These are phyloP conservation scores for Paraphoma chrysanthemicola DNA, from an alignment of 2,329 filamentous ascomycete species.

Conservation along the genomic window DNA sequence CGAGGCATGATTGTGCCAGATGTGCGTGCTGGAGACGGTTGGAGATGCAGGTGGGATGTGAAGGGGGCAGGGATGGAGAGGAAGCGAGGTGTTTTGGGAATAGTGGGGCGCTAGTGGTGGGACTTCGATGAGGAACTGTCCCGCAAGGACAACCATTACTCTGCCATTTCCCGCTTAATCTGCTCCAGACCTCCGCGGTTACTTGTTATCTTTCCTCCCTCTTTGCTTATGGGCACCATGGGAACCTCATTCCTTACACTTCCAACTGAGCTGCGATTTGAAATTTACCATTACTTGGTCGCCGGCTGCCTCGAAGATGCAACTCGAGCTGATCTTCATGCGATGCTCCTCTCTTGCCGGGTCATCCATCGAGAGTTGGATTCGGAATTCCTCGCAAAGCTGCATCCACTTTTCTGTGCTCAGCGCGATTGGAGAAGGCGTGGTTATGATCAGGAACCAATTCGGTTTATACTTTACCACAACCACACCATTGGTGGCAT, in stretches of 20 bases:
- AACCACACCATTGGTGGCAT: no score
- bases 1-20: slow-evolving; percentile 46
- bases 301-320: background rate
- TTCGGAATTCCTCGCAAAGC: background rate
- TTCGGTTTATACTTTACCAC: background rate
- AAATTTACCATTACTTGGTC: slow-evolving; percentile 1
- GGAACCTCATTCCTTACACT: background rate
- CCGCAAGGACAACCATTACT: background rate
- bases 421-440: background rate
- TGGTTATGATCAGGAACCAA: background rate
- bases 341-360: background rate
- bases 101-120: background rate
- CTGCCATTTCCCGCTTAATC: background rate
- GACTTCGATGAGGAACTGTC: background rate
- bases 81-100: background rate
- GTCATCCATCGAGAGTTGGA: background rate
- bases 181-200: background rate
- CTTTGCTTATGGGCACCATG: no score
- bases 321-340: background rate
- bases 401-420: background rate
- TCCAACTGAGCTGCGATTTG: background rate
- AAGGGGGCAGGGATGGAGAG: background rate
- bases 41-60: background rate
- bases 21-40: slow-evolving; percentile 7
- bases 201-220: no score